Evolutionary conservation across 306 rosid genomes (phyloP), one percentile per base, ranked within the genome.

Genomic region (Cercis canadensis): DNA sequence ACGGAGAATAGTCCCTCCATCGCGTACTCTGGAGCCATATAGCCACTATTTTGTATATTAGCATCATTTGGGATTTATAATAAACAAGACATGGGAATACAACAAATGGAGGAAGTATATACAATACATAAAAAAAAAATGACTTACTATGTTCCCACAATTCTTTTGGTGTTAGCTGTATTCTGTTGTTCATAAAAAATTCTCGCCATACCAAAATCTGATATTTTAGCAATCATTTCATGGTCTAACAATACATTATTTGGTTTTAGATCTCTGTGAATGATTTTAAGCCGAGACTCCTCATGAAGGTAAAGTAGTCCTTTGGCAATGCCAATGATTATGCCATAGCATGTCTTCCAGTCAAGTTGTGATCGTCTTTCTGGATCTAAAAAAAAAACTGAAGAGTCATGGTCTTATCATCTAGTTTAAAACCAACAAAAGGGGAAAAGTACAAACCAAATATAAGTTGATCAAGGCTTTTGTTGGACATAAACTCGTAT

Each of bases 401-500:
- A 24, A 24, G 29, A 1, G 29, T 24, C 29, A 24, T 1, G 29
- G 3, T 24, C 29, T 24, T 24, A 3, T 24, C 29, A 24, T 24
- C 29, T 24, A 1, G 29, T 24, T 24, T 3, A 24, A 24, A 24
- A 55, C 14, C 11, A 29, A 4, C 13, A 33, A 10, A 11, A 8
- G 49, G 17, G 12, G 41, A 7, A 3, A 13, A 31, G 11, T 11
- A 64, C 84, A 16, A 50, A 83, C 82, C 79, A 62, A 80, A 76
- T 2, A 84, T 57, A 51, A 69, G 57, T n/a, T 8, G 2, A 47
- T 73, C 83, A 10, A 82, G 83, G 71, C 83, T 77, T 56, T 44
- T 63, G 41, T 82, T 82, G 15, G 82, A 84, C 66, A 76, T 67
- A 52, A 61, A 79, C 56, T 83, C 87, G 14, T 79, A 83, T 7